Percentiles rank a stretch among this genome's conserved stretches.
These are phyloP conservation scores for Cerioporus squamosus DNA, from an alignment of 1,284 basidiomycete species.

Conservation along the genomic window DNA sequence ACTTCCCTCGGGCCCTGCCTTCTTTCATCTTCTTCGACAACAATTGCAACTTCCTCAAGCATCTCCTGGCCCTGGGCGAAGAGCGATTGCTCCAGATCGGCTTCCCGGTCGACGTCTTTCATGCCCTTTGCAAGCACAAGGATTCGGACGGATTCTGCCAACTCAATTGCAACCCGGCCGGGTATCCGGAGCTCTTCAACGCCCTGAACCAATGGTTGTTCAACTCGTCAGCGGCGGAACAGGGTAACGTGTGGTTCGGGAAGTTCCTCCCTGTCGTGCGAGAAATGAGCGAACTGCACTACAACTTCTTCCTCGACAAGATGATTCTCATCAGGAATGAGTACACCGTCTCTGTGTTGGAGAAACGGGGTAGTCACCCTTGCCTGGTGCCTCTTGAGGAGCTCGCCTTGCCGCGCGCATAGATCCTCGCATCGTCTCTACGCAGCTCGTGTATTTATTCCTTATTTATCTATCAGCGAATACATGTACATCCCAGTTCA, in stretches of 20 bases:
- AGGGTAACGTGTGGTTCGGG: constrained; percentile 43
- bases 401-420: too few species aligned
- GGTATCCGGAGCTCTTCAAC: background rate
- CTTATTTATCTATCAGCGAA: too few species aligned
- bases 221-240: constrained; percentile 39
- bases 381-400: too few species aligned
- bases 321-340: background rate
- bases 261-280: constrained; percentile 38
- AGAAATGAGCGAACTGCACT: constrained; percentile 33
- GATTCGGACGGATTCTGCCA: constrained; percentile 31
- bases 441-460: too few species aligned
- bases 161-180: background rate
- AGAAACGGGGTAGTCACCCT: too few species aligned
- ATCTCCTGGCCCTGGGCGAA: too few species aligned
- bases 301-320: constrained; percentile 12
- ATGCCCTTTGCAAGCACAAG: constrained; percentile 7
- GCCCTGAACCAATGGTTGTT: constrained; percentile 28
- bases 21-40: background rate
- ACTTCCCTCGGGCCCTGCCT: too few species aligned
- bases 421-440: too few species aligned
- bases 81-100: background rate
- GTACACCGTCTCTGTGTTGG: too few species aligned
- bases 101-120: constrained; percentile 8
- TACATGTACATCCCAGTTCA: too few species aligned
- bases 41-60: background rate